These are phyloP conservation scores for Centrapalus pauciflorus DNA, from an alignment of 129 eudicot species.

Conservation along the genomic window DNA sequence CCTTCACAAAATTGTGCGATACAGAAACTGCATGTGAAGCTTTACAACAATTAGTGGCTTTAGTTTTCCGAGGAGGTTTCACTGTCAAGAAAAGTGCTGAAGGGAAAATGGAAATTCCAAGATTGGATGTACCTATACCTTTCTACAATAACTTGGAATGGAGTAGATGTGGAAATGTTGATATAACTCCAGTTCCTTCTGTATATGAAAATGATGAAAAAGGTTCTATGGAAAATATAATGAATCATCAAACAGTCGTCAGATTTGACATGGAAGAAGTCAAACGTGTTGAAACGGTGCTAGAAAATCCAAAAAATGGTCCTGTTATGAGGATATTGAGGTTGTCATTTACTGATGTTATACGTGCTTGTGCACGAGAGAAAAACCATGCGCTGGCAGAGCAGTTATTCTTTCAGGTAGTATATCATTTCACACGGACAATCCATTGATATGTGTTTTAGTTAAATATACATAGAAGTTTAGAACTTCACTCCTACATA, in stretches of 20 bases:
- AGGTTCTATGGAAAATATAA: constrained; percentile 9
- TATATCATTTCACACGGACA: background rate
- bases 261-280: constrained; percentile 13
- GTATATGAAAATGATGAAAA: constrained; percentile 9
- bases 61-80: constrained; percentile 27
- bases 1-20: constrained; percentile 65
- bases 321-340: constrained; percentile 46
- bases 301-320: constrained; percentile 8
- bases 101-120: constrained; percentile 33
- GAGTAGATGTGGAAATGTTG: constrained; percentile 9
- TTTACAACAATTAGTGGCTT: constrained; percentile 62
- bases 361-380: constrained; percentile 55
- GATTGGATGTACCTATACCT: constrained; percentile 73
- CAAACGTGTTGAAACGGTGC: constrained; percentile 9
- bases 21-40: constrained; percentile 45
- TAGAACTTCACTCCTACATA: background rate
- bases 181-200: constrained; percentile 20
- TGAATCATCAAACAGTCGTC: background rate
- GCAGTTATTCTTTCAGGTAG: constrained; percentile 72
- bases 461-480: background rate
- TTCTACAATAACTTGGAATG: constrained; percentile 16
- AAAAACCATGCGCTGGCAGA: constrained; percentile 53
- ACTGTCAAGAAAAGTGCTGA: constrained; percentile 29
- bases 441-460: background rate
- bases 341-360: constrained; percentile 56